Evolutionary conservation across 1,284 basidiomycete genomes (phyloP), one percentile per base, ranked within the genome.

Genomic region (Heterobasidion irregulare): DNA sequence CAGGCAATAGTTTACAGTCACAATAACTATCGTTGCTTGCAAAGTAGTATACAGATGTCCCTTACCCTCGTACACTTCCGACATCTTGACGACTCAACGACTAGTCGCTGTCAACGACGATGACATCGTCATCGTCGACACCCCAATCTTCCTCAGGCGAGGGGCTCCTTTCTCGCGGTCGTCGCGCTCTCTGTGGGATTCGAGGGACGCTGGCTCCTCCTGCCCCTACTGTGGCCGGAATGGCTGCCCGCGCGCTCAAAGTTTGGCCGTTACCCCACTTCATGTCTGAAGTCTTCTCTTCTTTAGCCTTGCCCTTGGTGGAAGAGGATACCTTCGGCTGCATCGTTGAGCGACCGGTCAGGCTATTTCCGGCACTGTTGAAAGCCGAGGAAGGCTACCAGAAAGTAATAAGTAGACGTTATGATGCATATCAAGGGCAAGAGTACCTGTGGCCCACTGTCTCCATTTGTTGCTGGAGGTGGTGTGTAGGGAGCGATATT

Each of bases 361-460:
- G 80, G 0, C 92, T 94, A 69, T 94, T 95, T 19, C 94, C 94
- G 1, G 92, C 91, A 15, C 94, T 94, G n/a, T 88, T 91, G 66
- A 96, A 95, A 2, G 70, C 61, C 2, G 72, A 60, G 60, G 79
- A 63, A 71, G 73, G 53, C 9, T 16, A 18, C 8, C 4, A 38
- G 32, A 47, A 32, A 47, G 10, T 47, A 16, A 16, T 16, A 6
- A 47, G 5, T 10, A 9, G 46, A 19, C 18, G 35, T 8, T 19
- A 35, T 36, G 26, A 26, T 26, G 26, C 32, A 50, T 7, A 16
- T 16, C 16, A 7, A 38, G 26, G 0, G 13, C 9, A 13, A 41
- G 9, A 50, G 43, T 59, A 67, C 66, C 58, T 64, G 57, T 18
- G 60, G 48, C 4, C 58, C 53, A 8, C 47, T 43, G 1, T 59